Percentiles rank a stretch among this genome's conserved stretches.
Evolutionary conservation across 2,329 filamentous ascomycete species (phyloP).

Genomic region (Monilinia fructigena): DNA sequence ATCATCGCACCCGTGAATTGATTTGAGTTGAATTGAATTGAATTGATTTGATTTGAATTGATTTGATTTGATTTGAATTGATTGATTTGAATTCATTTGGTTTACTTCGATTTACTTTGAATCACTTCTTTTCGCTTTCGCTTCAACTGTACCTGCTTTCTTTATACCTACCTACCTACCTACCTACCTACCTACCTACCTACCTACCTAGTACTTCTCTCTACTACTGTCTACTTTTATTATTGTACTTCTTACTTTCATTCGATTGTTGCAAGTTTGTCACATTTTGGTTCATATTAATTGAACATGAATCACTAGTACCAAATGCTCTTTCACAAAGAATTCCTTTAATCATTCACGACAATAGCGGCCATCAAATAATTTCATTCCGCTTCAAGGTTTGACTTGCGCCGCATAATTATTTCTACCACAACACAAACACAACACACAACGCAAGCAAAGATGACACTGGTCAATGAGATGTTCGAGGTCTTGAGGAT

Average conservation of each 20-base stretch:
- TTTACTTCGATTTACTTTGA: not conserved
- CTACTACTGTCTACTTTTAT: not conserved
- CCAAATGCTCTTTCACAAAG: constrained; percentile 9
- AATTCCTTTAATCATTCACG: constrained; percentile 17
- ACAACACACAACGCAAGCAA: constrained; percentile 10
- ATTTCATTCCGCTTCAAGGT: not conserved
- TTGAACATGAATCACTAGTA: not conserved
- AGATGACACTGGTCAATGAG: constrained; percentile 35
- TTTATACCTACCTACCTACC: not conserved
- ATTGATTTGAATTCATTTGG: not conserved
- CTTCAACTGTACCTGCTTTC: not conserved
- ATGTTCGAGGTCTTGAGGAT: constrained; percentile 35
- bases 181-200: no score
- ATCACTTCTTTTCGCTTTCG: not conserved
- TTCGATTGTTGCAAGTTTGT: not conserved
- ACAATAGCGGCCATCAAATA: constrained; percentile 13
- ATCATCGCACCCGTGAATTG: not conserved
- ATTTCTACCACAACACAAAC: no score
- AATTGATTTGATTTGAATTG: not conserved
- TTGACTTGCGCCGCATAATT: constrained; percentile 1
- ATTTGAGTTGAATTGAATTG: no score
- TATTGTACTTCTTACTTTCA: not conserved
- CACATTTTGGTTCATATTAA: not conserved
- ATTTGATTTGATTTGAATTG: not conserved
- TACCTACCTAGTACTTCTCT: not conserved